Percentiles rank a stretch among this genome's conserved stretches.
Conservation (phyloP, 768 basidiomycete species). For the Nevesoporus exiguus region DNA sequence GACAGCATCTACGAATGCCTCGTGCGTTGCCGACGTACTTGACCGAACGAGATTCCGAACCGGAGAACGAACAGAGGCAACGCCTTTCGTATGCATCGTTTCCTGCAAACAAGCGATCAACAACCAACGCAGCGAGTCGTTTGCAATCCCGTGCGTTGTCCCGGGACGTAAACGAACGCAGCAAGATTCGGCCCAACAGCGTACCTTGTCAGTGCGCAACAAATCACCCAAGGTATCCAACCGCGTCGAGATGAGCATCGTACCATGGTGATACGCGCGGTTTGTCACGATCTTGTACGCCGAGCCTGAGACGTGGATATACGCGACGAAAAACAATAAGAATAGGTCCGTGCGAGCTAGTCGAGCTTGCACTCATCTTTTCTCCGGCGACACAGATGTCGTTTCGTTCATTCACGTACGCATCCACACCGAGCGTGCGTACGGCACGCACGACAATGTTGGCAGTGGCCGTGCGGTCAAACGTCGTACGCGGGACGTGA, state of each 20-base stretch:
- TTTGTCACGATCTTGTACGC: constrained; percentile 93
- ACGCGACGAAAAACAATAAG: constrained; percentile 6
- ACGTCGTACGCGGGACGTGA: constrained; percentile 75
- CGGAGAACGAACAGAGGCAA: constrained; percentile 89
- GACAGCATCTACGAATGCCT: constrained; percentile 67
- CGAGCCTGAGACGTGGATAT: constrained; percentile 85
- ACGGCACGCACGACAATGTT: constrained; percentile 77
- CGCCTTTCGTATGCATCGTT: constrained; percentile 78
- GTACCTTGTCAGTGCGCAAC: constrained; percentile 63
- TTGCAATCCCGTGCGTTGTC: neutral
- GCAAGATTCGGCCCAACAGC: constrained; percentile 9
- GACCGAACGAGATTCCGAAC: constrained; percentile 77
- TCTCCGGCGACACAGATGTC: constrained; percentile 81
- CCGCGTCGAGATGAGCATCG: constrained; percentile 90
- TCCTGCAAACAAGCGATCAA: constrained; percentile 43
- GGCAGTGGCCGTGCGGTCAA: constrained; percentile 77
- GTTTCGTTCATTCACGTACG: constrained; percentile 82
- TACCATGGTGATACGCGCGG: constrained; percentile 96
- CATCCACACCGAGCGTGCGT: constrained; percentile 69
- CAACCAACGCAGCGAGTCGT: neutral
- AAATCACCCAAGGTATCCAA: constrained; percentile 71
- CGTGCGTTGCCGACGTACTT: constrained; percentile 54
- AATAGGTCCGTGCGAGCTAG: neutral
- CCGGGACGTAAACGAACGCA: neutral
- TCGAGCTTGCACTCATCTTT: constrained; percentile 68